Evolutionary conservation across 768 basidiomycete genomes (phyloP), one percentile per base, ranked within the genome.

Genomic region (Dictyophora rubrovolvata): DNA sequence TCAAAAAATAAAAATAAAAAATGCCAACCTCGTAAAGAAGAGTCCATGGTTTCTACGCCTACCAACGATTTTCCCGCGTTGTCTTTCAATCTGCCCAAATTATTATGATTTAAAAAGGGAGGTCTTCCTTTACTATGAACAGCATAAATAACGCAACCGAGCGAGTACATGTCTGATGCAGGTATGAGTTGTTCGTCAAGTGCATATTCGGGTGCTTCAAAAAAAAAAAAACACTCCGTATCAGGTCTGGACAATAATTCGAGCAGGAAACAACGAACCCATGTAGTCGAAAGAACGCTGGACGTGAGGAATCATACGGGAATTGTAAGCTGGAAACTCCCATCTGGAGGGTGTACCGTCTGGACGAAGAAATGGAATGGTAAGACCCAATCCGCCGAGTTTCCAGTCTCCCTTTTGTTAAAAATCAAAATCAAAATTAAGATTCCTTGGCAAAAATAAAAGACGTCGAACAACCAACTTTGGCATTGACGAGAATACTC

Each of bases 201-300:
- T 1, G 86, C 89, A 72, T 95, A 97, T 72, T 98, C 96, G 0
- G 95, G 93, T 1, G 93, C 94, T 94, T 10, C 48, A 9, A 59
- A 34, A n/a, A 20, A 10, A 17, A 54, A 21, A 21, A 8, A 48
- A 22, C 12, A 12, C 1, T n/a, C n/a, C n/a, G 9, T 23, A 20
- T 33, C 36, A 50, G 22, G 18, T 59, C 35, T 50, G 55, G 28
- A 18, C 37, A 28, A 53, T 10, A 17, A 60, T 18, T 28, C n/a
- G 33, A 37, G 17, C 36, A 55, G 28, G 42, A n/a, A 46, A 62
- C 49, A 17, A 68, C 78, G 46, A 69, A 92, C 92, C 93, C 70
- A 96, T 89, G 67, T 93, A 98, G 70, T 99, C 94, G 64, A 94
- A 91, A 33, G 92, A 90, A 50, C 92, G 83, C 70, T 98, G 94